Conservation (phyloP, 2,329 filamentous ascomycete species). For the Arachnopeziza araneosa region DNA sequence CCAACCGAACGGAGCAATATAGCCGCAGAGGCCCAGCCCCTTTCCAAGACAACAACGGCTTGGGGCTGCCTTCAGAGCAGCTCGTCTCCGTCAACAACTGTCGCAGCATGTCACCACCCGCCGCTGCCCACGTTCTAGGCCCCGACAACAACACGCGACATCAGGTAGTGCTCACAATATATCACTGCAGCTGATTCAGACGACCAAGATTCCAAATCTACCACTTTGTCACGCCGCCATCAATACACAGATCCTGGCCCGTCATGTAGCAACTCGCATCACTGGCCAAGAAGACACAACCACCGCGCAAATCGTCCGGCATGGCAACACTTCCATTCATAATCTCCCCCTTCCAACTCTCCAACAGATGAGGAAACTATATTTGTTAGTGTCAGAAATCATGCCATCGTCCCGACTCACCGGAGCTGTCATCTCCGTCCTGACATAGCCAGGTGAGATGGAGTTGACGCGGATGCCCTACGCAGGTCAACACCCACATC, state of each 20-base stretch:
- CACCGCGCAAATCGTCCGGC: constrained; percentile 34
- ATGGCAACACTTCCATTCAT: constrained; percentile 29
- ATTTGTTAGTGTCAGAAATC: not conserved
- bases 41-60: too few species aligned
- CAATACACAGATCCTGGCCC: constrained; percentile 33
- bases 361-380: constrained; percentile 19
- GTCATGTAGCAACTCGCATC: constrained; percentile 58
- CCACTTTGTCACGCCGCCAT: constrained; percentile 24
- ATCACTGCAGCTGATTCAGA: not conserved
- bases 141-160: too few species aligned
- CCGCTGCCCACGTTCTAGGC: too few species aligned
- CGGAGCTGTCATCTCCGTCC: constrained; percentile 21
- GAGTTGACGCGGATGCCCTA: constrained; percentile 39
- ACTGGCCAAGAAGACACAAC: constrained; percentile 49
- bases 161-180: too few species aligned
- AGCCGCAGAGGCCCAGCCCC: too few species aligned
- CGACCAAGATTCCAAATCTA: constrained; percentile 1
- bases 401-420: not conserved
- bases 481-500: not conserved
- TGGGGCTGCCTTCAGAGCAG: too few species aligned
- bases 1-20: too few species aligned
- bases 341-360: constrained; percentile 34
- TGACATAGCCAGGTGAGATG: constrained; percentile 32
- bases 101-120: too few species aligned
- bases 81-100: too few species aligned